Conservation (phyloP, 108 stramenopile genomes). For the Nannochloropsis gaditana region DNA sequence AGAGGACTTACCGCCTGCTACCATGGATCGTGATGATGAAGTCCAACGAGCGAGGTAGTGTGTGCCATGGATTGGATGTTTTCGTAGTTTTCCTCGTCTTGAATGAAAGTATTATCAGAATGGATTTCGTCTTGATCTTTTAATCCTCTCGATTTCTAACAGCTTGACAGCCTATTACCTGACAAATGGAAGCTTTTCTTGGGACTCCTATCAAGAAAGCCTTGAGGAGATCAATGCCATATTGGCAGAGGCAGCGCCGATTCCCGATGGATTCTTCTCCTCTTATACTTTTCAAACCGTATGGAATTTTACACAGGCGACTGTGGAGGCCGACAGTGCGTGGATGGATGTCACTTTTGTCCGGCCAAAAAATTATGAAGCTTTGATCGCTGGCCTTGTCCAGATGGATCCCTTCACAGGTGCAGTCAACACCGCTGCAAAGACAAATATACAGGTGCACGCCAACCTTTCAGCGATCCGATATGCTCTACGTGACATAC, state of each 20-base stretch:
- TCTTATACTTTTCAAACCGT: not conserved
- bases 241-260: not conserved
- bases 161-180: not conserved
- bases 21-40: not conserved
- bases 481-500: not conserved
- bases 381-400: not conserved
- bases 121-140: no score
- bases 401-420: not conserved
- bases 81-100: not conserved
- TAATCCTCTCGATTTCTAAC: not conserved
- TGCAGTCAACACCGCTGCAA: not conserved
- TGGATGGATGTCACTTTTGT: not conserved
- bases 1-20: not conserved
- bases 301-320: slow-evolving; percentile 1
- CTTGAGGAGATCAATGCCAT: not conserved
- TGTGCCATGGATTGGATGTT: not conserved
- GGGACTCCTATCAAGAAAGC: not conserved
- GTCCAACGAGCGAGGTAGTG: not conserved
- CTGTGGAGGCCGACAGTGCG: not conserved
- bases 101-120: no score
- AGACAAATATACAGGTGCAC: not conserved
- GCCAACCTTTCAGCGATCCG: not conserved
- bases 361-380: not conserved
- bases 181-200: not conserved
- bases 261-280: not conserved